A percentile compares a stretch with the other conserved stretches of the same genome.
phyloP scores from a whole-genome alignment of 352 stramenopile species.

The Lagenidium giganteum region DNA sequence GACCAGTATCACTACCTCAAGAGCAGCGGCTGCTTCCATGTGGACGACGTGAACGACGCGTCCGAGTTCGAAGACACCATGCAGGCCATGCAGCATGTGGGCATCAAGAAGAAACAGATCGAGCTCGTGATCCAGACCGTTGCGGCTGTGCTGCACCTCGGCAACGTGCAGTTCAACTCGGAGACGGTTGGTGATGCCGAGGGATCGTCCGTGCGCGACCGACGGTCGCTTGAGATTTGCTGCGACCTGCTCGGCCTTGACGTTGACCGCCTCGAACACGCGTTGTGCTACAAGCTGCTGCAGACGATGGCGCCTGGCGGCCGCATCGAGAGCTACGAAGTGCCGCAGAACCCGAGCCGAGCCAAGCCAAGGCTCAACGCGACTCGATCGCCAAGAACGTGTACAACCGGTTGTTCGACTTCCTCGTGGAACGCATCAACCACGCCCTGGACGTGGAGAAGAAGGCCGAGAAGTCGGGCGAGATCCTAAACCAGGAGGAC shows the following conservation, averaged over 20 bases:
- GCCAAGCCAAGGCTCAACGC: constrained; percentile 87
- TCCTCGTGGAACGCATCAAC: constrained; percentile 92
- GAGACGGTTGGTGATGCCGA: constrained; percentile 68
- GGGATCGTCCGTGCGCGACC: constrained; percentile 43
- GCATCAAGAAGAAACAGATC: constrained; percentile 86
- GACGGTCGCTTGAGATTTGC: constrained; percentile 50
- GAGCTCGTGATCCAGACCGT: constrained; percentile 84
- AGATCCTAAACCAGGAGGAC: constrained; percentile 65
- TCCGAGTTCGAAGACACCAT: constrained; percentile 86
- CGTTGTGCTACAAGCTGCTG: constrained; percentile 80
- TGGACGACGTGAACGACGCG: constrained; percentile 90
- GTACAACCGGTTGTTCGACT: constrained; percentile 96
- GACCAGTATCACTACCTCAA: constrained; percentile 88
- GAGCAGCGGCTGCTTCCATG: constrained; percentile 81
- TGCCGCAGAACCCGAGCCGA: constrained; percentile 82
- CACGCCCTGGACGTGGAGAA: constrained; percentile 81
- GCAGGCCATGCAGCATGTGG: constrained; percentile 83
- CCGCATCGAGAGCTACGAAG: constrained; percentile 82
- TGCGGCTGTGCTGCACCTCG: constrained; percentile 73
- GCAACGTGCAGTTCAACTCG: constrained; percentile 66
- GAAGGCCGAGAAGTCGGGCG: constrained; percentile 72
- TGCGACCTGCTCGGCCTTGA: constrained; percentile 71
- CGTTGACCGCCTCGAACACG: constrained; percentile 50
- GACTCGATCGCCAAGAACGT: constrained; percentile 96
- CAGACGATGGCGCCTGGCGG: constrained; percentile 84